Base-by-base conservation (phyloP, 75 land plant genomes). In the Selaginella tamariscina region DNA sequence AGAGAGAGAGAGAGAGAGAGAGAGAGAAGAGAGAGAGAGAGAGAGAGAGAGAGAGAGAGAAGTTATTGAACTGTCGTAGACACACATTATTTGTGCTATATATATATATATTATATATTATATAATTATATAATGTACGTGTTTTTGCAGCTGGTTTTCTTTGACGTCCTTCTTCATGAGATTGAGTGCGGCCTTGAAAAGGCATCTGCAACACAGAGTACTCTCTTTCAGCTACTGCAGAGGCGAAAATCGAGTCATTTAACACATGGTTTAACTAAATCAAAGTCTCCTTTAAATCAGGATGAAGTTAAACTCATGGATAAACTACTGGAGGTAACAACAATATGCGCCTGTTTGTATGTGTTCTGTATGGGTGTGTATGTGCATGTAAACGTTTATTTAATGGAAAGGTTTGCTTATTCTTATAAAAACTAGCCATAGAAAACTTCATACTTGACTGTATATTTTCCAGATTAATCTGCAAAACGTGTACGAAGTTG, bases 301-400 rank as follows among this genome's bases (percentile, higher is more conserved):
- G 60, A 27, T 65, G 88, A 88, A 68, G 56, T 74, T 29, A 70
- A 74, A 28, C 79, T 74, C 11, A 32, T 88, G 31, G 82, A 83
- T 56, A 39, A 81, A 32, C 72, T 88, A 31, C 56, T 88, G 65
- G 79, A 88, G 84, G 91, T 88, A 75, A 0, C n/a, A n/a, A n/a
- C n/a, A n/a, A n/a, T n/a, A n/a, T n/a, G n/a, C n/a, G n/a, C n/a
- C n/a, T n/a, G n/a, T n/a, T n/a, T n/a, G n/a, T n/a, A n/a, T n/a
- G n/a, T n/a, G 27, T 59, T 69, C 24, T 15, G 55, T 27, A 21
- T 60, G 59, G 68, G 8, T 70, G 27, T 67, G 20, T 13, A 49
- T 49, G 54, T 49, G 20, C 54, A 49, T 20, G 20, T 13, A 49
- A 49, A 49, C 54, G 54, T 13, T 20, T 13, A 13, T 49, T 49